These are phyloP conservation scores for Wickerhamomyces chambardii DNA, from an alignment of 805 yeast genomes.

Conservation along the genomic window DNA sequence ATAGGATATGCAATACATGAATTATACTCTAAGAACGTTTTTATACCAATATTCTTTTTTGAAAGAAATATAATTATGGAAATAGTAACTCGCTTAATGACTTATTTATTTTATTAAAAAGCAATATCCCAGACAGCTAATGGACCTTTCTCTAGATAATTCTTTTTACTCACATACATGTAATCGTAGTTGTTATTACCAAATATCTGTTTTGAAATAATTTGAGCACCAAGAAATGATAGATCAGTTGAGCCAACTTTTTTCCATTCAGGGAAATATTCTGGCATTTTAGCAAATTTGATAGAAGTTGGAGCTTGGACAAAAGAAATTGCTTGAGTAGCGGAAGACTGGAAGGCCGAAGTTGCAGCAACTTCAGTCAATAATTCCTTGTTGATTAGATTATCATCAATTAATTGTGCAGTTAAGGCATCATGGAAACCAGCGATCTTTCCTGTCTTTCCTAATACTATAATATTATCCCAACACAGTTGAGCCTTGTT, in stretches of 20 bases:
- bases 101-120: slow-evolving; percentile 15
- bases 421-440: slow-evolving; percentile 72
- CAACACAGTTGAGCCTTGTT: slow-evolving; percentile 73
- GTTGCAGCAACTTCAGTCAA: slow-evolving; percentile 18
- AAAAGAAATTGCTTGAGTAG: slow-evolving; percentile 16
- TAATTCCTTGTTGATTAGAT: slow-evolving; percentile 31
- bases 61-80: no score
- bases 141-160: slow-evolving; percentile 77
- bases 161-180: slow-evolving; percentile 57
- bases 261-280: slow-evolving; percentile 94
- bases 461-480: slow-evolving; percentile 74
- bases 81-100: no score
- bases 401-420: slow-evolving; percentile 46
- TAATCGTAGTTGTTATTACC: slow-evolving; percentile 50
- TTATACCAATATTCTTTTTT: no score
- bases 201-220: slow-evolving; percentile 79
- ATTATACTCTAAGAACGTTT: no score
- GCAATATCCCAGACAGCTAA: slow-evolving; percentile 66
- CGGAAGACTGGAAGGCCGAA: slow-evolving; percentile 19
- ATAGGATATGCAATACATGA: no score
- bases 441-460: slow-evolving; percentile 64
- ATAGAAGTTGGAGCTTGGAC: slow-evolving; percentile 78
- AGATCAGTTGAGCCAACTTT: slow-evolving; percentile 68
- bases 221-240: slow-evolving; percentile 78
- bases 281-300: slow-evolving; percentile 66